These are phyloP conservation scores for Paratinospora sagittata DNA, from an alignment of 164 flowering plant species.

Conservation along the genomic window DNA sequence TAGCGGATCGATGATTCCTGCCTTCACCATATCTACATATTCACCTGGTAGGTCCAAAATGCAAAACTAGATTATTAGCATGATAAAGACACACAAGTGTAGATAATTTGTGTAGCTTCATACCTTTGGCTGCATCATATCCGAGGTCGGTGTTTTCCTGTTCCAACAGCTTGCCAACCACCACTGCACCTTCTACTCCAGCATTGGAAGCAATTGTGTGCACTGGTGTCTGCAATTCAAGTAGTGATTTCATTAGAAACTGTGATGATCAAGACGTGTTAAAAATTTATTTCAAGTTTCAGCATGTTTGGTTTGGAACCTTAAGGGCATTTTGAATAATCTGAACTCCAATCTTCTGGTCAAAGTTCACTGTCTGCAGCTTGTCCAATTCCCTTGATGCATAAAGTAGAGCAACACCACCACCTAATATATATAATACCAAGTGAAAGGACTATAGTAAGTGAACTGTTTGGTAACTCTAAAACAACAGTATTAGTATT, in stretches of 20 bases:
- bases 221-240: too few relatives aligned
- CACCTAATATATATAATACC: too few relatives aligned
- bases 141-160: slow-evolving; percentile 84
- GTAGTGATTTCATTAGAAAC: too few relatives aligned
- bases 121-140: slow-evolving; percentile 98
- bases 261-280: neutral
- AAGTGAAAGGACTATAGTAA: neutral
- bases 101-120: neutral
- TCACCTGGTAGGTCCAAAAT: slow-evolving; percentile 43
- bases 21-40: slow-evolving; percentile 92
- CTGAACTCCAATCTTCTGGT: slow-evolving; percentile 97
- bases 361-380: slow-evolving; percentile 82
- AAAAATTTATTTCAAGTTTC: neutral
- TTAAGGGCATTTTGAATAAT: slow-evolving; percentile 92
- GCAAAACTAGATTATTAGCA: neutral
- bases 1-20: slow-evolving; percentile 92
- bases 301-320: slow-evolving; percentile 28
- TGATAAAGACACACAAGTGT: neutral
- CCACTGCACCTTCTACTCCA: slow-evolving; percentile 95
- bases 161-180: slow-evolving; percentile 94
- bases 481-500: neutral
- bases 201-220: too few relatives aligned
- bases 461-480: neutral
- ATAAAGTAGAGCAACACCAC: slow-evolving; percentile 97
- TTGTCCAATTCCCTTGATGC: slow-evolving; percentile 89